Evolutionary conservation across 2,329 filamentous ascomycete genomes (phyloP), one percentile per base, ranked within the genome.

Genomic region (Thermoascus crustaceus): DNA sequence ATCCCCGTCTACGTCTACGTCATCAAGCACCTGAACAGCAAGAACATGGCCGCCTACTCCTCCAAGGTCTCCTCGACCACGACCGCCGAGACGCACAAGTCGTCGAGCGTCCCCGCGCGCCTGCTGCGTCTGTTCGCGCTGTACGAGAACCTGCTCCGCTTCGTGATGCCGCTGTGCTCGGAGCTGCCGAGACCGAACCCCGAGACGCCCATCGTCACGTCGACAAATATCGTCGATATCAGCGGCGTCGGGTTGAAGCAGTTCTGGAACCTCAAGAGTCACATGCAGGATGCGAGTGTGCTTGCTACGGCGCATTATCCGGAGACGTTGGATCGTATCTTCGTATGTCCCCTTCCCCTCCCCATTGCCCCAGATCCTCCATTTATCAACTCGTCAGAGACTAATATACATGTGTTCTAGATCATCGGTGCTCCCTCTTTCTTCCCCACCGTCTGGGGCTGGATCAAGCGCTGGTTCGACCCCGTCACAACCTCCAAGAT

Each of bases 401-500:
- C 40, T 42, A 26, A 42, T 32, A 17, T 29, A 20, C 30, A n/a
- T n/a, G n/a, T n/a, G 24, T 30, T 10, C 3, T 42, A 78, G 73
- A 82, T 96, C 52, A 86, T 95, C 44, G 88, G 88, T 42, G 89
- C 89, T 0, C 89, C 89, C 32, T 66, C 75, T 30, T 94, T 94
- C 72, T 94, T 94, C 68, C 82, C 83, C 32, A 94, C 86, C 2
- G 85, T 94, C 41, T 60, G 88, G 88, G 79, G 84, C 46, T 94
- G 87, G 86, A 75, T 94, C 64, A 94, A 94, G 71, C 81, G 83
- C 53, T 94, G 88, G 87, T 94, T 94, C 54, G 83, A 88, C 64
- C 88, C 88, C 5, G 86, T 87, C 43, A 95, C 89, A 21, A 85
- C 87, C 3, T 91, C 85, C 52, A 96, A 96, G 68, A 95, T 96